Base-by-base conservation (phyloP, 2,329 filamentous ascomycete species). In the Colletotrichum lindemuthianum region DNA sequence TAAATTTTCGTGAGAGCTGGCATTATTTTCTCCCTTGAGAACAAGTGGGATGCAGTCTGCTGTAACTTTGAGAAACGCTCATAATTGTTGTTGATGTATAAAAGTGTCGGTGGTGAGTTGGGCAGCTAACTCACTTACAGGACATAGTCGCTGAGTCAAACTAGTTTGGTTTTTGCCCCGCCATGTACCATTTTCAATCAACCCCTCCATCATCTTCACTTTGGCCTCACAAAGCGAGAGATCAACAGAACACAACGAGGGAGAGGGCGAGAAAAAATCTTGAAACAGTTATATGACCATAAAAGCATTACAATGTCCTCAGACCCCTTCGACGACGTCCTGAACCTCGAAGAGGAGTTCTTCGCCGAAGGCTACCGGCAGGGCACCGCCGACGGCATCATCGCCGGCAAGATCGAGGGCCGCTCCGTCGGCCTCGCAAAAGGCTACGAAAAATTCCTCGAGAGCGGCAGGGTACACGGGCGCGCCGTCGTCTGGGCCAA, bases 341-440 rank as follows among this genome's bases (percentile, higher is more conserved):
- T 90, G 65, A 83, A 85, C 68, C 79, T 90, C 15, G 88, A 90
- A 73, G 85, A 88, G 59, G 75, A 81, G 65, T 97, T 95, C 81
- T 97, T 97, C 81, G 82, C 86, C 48, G 88, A 95, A 77, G 96
- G 96, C 64, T 95, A 93, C 80, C 77, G 83, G 6, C 85, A 92
- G 59, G 96, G 96, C 47, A 77, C 88, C 51, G 79, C 84, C 44
- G 95, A 97, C 77, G 96, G 96, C 65, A 82, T 87, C 44, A 84
- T 85, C 64, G 90, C 92, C 37, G 96, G 96, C 43, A 89, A 90
- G 63, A 88, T 92, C 68, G 96, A 99, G 83, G 96, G 96, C 66
- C 91, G 93, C 55, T 87, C 93, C 16, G 93, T 98, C 74, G 96
- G 95, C 1, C 87, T 98, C 45, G 91, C 96, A 75, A 96, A 94